Evolutionary conservation across 1,284 basidiomycete species (phyloP), one percentile per base, ranked within the genome.

Genomic region (Somion occarium): DNA sequence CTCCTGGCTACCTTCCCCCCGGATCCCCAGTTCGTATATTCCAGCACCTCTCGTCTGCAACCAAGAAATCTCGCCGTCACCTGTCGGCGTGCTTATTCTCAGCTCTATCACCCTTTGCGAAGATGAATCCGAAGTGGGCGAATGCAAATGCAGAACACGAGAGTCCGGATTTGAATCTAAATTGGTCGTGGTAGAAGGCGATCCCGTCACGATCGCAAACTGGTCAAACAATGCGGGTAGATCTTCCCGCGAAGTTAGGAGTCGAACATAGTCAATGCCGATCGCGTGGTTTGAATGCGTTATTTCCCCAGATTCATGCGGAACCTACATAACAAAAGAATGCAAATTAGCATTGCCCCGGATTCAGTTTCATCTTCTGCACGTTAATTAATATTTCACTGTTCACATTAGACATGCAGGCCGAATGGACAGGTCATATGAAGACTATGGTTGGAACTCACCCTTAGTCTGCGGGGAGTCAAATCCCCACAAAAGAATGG

Each of bases 401-500:
- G 7, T 34, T 7, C 30, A 34, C 30, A 7, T 7, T 34, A 34
- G 30, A 34, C 30, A 34, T 15, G 15, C 15, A 41, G 39, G 19
- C 7, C 5, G 18, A 7, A 22, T 18, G 39, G 39, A 18, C 9
- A 41, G 5, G 39, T 18, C 5, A 22, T 15, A 19, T 9, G 39
- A 19, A 41, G 39, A 22, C 7, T 9, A 22, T 7, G 9, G 5
- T 19, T 43, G 22, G 13, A 7, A 69, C 78, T 15, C 54, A 85
- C 85, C 64, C 85, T 68, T 64, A 75, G 72, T 2, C 64, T 57
- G 44, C 85, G 67, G 2, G 81, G 76, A 4, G 85, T 87, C 2
- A 85, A 64, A 61, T 88, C 85, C 20, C 82, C 82, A 59, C 85
- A 88, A 61, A 83, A 88, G 61, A 88, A 88, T n/a, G 85, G 85